Evolutionary conservation across 169 alveolate genomes (phyloP), one percentile per base, ranked within the genome.

Genomic region (Cryptosporidium bovis): DNA sequence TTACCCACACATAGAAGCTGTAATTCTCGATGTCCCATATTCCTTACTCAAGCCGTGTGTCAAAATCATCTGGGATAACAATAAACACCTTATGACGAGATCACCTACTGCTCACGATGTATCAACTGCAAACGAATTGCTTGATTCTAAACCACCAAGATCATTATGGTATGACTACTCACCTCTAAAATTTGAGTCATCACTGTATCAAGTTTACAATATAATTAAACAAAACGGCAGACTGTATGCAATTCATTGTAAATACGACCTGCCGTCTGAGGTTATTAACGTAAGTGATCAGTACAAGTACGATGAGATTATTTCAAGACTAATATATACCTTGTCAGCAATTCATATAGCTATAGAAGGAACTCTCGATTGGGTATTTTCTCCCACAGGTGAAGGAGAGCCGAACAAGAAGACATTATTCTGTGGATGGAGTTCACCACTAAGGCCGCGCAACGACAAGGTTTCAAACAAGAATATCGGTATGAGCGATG

Each of bases 1-100:
- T 29, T 27, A 62, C 29, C 77, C 87, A 60, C 77, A 60, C 16
- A 60, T 77, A 8, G 87, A 77, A 33, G 71, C 87, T 5, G 77
- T 77, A 18, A 40, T 77, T 60, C 51, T 77, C 12, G 87, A 77
- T 77, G 71, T 77, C 15, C 87, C 71, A 58, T 53, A 51, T 34
- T 36, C 58, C 6, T 29, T 77, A 20, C 29, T 77, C 10, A 77
- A 62, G 31, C 64, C 34, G 3, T 77, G 71, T 62, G 46, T 77
- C 31, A 62, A 15, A 31, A 71, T 62, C 6, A 77, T 77, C 15
- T 77, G 87, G 87, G 71, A 77, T 58, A 58, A 56, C 15, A 62
- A 77, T 60, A 77, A 77, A 44, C 87, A 77, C 55, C 77, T 77
- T 3, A 77, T 77, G 87, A 77, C 87, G 13, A 77, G 87, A 77